A percentile compares a stretch with the other conserved stretches of the same genome.
phyloP scores from a whole-genome alignment of 139 green algal genomes.

The Haematococcus lacustris region DNA sequence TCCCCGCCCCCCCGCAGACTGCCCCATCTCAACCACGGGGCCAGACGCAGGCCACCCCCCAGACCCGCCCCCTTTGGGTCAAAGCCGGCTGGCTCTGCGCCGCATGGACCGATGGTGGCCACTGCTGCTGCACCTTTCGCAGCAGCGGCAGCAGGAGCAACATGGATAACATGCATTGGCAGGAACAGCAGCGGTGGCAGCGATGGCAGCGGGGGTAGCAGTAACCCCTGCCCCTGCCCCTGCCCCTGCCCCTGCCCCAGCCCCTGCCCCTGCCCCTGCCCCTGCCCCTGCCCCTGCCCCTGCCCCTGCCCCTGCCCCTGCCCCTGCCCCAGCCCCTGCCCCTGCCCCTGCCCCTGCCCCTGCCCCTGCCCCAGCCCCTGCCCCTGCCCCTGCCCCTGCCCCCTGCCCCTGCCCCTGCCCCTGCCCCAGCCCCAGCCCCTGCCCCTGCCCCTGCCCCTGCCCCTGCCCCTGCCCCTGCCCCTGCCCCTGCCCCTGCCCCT shows the following conservation, averaged over 20 bases:
- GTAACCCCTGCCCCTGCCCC: background rate
- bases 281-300: no score
- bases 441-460: no score
- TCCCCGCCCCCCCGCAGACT: constrained; percentile 16
- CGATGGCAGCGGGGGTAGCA: no score
- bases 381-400: no score
- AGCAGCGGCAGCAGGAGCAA: background rate
- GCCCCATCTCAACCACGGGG: constrained; percentile 24
- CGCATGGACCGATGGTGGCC: constrained; percentile 10
- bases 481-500: background rate
- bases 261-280: no score
- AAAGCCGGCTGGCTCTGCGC: no score
- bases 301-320: background rate
- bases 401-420: background rate
- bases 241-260: background rate
- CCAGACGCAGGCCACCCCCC: constrained; percentile 19
- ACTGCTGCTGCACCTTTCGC: background rate
- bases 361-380: no score
- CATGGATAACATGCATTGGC: background rate
- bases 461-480: no score
- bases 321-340: background rate
- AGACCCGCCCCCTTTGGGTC: no score
- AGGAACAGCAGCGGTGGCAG: background rate
- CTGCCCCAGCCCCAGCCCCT: background rate
- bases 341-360: no score